Evolutionary conservation across 176 grass and related monocot genomes (phyloP).

Genomic region (Bolboschoenus planiculmis): DNA sequence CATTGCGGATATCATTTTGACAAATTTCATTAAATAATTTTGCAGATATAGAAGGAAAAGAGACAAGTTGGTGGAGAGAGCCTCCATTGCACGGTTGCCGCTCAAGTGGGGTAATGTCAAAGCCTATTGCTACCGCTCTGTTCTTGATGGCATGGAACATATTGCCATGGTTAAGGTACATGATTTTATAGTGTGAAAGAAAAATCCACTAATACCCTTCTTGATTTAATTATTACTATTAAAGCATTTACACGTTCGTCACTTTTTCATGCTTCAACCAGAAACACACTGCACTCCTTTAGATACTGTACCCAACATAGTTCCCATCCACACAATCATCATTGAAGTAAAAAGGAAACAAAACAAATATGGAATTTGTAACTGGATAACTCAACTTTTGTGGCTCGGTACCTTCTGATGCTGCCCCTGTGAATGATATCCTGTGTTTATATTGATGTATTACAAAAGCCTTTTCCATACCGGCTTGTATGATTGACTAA

Average conservation of each 20-base stretch:
- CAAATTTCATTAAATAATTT: conserved; percentile 7
- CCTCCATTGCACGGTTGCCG: conserved; percentile 75
- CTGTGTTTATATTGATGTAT: not conserved
- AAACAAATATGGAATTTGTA: not conserved
- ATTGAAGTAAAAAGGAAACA: not conserved
- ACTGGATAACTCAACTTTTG: not conserved
- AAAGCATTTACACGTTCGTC: not conserved
- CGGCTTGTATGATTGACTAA: not conserved
- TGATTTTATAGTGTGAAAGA: not conserved
- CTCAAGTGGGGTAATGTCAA: conserved; percentile 81
- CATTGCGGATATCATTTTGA: not conserved
- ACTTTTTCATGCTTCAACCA: not conserved
- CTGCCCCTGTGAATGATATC: not conserved
- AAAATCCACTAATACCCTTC: not conserved
- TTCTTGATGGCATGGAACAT: conserved; percentile 97
- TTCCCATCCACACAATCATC: not conserved
- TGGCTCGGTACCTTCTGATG: not conserved
- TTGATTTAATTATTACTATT: not conserved
- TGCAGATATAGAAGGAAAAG: conserved; percentile 96
- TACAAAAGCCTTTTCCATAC: not conserved
- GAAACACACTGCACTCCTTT: not conserved
- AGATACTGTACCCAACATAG: not conserved
- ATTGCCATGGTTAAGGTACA: conserved; percentile 93
- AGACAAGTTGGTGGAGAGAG: conserved; percentile 63
- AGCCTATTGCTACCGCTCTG: conserved; percentile 81